Base-by-base conservation (phyloP, 2,329 filamentous ascomycete genomes). In the Tolypocladium amazonense region DNA sequence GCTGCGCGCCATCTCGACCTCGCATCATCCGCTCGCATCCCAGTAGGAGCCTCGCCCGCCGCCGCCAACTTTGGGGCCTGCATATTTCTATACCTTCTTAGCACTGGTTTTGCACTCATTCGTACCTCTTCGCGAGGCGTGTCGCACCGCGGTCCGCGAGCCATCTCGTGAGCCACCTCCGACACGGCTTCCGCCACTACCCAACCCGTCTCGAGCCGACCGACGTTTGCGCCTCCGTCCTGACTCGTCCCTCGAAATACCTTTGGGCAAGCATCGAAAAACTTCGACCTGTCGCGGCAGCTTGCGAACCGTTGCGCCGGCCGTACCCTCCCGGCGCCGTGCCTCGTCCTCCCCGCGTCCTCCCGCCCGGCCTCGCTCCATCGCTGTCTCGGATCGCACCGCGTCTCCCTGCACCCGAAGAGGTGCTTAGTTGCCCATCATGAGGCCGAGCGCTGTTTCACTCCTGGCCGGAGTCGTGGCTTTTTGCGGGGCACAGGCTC, bases 401-500 rank as follows among this genome's bases (percentile, higher is more conserved):
- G 33, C 56, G 15, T 39, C 35, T 27, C 37, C 12, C 38, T 47
- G 58, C 59, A 25, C 56, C 53, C 43, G 30, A 47, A 50, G 38
- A 60, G 50, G 56, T 58, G 61, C 61, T 41, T 27, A 18, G 9
- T 59, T 45, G 59, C 64, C 62, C 64, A 65, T 45, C 61, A 75
- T 75, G 72, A 70, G 69, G 67, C 60, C 70, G 60, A 69, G 66
- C n/a, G 62, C 68, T 25, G 70, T 80, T 61, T 71, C 81, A 65
- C 69, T 84, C 57, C 71, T 84, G 61, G 75, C 79, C 55, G 76
- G 75, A 57, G 69, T 72, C 56, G 75, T 75, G 43, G 70, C 73
- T 57, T 60, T 71, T 41, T 66, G 61, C 54, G 59, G 62, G 58
- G 68, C 69, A 47, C 72, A 77, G 55, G 47, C 60, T 23, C 37